phyloP scores from a whole-genome alignment of 345 rosid species.

The Tarenaya hassleriana region DNA sequence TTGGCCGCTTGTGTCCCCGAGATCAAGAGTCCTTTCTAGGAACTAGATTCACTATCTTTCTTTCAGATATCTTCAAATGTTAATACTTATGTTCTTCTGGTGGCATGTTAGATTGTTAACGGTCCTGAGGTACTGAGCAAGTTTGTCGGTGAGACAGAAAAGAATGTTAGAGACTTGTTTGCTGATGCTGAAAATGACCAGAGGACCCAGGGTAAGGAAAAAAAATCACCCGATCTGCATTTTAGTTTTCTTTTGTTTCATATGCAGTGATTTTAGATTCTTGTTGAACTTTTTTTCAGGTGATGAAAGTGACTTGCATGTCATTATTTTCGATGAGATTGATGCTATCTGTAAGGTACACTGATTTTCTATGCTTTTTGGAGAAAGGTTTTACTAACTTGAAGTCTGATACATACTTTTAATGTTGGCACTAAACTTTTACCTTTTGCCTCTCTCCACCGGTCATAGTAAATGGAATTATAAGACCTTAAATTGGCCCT shows the following conservation, averaged over 20 bases:
- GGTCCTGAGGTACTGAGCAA: slow-evolving; percentile 98
- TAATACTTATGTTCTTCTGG: slow-evolving; percentile 15
- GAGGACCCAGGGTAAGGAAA: slow-evolving; percentile 56
- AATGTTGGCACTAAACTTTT: neutral
- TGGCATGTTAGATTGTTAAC: slow-evolving; percentile 66
- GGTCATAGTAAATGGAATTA: neutral
- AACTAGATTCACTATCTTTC: slow-evolving; percentile 13
- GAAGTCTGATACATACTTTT: slow-evolving; percentile 11
- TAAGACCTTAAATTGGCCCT: neutral
- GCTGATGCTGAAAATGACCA: slow-evolving; percentile 99
- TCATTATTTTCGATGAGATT: slow-evolving; percentile 96
- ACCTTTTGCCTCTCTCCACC: neutral
- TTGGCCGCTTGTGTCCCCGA: slow-evolving; percentile 6
- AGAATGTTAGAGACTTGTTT: slow-evolving; percentile 87
- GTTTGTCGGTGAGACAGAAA: slow-evolving; percentile 98
- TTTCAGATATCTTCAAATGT: slow-evolving; percentile 5
- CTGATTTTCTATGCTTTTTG: neutral
- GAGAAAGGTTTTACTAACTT: slow-evolving; percentile 5
- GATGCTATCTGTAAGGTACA: slow-evolving; percentile 99
- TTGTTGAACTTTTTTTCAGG: slow-evolving; percentile 49
- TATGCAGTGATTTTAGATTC: slow-evolving; percentile 13
- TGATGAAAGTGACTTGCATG: slow-evolving; percentile 93
- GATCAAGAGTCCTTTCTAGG: slow-evolving; percentile 4
- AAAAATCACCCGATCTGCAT: slow-evolving; percentile 13
- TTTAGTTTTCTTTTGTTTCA: slow-evolving; percentile 15